These are phyloP conservation scores for Santalum album DNA, from an alignment of 164 flowering plant species.

Conservation along the genomic window DNA sequence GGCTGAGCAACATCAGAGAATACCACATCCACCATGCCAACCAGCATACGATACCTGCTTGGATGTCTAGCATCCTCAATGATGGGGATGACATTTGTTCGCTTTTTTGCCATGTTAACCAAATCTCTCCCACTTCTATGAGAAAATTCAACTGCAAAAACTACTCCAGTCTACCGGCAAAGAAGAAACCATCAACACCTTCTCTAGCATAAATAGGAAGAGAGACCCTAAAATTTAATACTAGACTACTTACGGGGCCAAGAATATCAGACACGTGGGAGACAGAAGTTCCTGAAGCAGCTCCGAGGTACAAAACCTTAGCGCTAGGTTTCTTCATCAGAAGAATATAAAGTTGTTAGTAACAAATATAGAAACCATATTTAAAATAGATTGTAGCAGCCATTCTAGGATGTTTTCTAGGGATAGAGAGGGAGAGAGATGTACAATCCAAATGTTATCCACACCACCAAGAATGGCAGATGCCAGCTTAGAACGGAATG, in stretches of 20 bases:
- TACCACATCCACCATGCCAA: conserved; percentile 88
- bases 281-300: conserved; percentile 98
- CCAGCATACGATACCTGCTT: conserved; percentile 82
- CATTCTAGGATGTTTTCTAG: neutral
- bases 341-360: neutral
- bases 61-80: conserved; percentile 97
- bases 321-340: conserved; percentile 74
- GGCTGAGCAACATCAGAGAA: conserved; percentile 99
- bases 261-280: conserved; percentile 95
- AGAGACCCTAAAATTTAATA: too few species aligned
- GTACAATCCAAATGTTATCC: conserved; percentile 86
- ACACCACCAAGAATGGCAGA: conserved; percentile 92
- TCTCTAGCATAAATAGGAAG: too few species aligned
- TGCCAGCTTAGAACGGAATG: conserved; percentile 91
- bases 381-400: too few species aligned
- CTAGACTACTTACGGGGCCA: conserved; percentile 73
- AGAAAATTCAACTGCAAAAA: conserved; percentile 95
- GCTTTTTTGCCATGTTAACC: conserved; percentile 96
- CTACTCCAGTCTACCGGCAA: conserved; percentile 53
- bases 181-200: neutral
- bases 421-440: conserved; percentile 12
- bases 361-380: neutral
- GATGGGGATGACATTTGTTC: conserved; percentile 86
- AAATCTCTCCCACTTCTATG: conserved; percentile 96
- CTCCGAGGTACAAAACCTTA: conserved; percentile 81